A percentile compares a stretch with the other conserved stretches of the same genome.
Conservation (phyloP, 2,329 filamentous ascomycete species). For the Cladosporium sp. region DNA sequence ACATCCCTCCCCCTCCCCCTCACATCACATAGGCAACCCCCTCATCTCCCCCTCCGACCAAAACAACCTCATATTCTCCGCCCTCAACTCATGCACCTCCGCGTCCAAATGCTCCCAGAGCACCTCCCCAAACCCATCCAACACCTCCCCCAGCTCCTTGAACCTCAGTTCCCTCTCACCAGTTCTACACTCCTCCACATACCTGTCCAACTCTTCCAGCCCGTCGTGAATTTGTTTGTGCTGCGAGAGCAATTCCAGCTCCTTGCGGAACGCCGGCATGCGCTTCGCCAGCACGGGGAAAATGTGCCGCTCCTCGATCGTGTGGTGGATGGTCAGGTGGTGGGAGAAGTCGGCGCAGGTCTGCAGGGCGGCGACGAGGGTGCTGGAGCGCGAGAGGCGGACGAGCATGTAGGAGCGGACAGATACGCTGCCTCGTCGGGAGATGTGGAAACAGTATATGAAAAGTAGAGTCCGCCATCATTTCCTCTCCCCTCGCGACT, state of each 20-base stretch:
- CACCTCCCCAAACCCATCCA: conserved; percentile 75
- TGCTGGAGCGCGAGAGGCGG: too few relatives aligned
- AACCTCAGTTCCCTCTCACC: conserved; percentile 59
- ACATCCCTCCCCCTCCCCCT: not conserved
- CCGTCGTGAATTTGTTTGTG: conserved; percentile 74
- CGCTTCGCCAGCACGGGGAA: conserved; percentile 73
- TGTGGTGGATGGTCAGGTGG: conserved; percentile 72
- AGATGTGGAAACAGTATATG: too few relatives aligned
- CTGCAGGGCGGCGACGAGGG: conserved; percentile 64
- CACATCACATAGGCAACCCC: conserved; percentile 59
- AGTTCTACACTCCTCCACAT: conserved; percentile 34
- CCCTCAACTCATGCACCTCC: conserved; percentile 72
- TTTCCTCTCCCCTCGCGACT: too few relatives aligned
- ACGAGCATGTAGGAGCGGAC: too few relatives aligned
- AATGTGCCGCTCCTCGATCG: conserved; percentile 75
- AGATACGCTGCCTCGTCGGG: too few relatives aligned
- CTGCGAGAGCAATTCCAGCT: conserved; percentile 66
- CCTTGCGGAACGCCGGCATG: conserved; percentile 71
- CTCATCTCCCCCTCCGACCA: conserved; percentile 75
- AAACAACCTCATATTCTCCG: conserved; percentile 83
- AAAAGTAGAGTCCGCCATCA: too few relatives aligned
- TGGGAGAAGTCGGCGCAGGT: conserved; percentile 65
- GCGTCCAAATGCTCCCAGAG: conserved; percentile 81
- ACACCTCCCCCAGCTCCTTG: conserved; percentile 60
- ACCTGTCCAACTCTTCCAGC: conserved; percentile 32